Conservation (phyloP, 805 yeast genomes). For the Millerago galiae region DNA sequence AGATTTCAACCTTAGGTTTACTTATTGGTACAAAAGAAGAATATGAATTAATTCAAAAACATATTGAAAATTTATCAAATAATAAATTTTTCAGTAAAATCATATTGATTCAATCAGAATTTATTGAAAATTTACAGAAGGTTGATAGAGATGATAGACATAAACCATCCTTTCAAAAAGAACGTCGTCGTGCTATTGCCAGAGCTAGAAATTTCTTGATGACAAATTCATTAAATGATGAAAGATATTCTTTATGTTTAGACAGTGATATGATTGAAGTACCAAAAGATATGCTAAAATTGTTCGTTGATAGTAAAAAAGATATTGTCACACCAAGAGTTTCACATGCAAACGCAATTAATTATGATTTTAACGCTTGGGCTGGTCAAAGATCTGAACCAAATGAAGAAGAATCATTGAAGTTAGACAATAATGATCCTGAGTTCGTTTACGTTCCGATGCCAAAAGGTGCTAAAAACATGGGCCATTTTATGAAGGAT, state of each 20-base stretch:
- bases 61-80: conserved; percentile 7
- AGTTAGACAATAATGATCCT: conserved; percentile 15
- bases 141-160: conserved; percentile 17
- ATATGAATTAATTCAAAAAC: conserved; percentile 1
- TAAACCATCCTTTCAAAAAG: conserved; percentile 15
- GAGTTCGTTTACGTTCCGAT: conserved; percentile 23
- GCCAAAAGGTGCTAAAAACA: conserved; percentile 18
- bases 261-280: conserved; percentile 27
- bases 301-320: conserved; percentile 19
- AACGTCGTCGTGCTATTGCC: conserved; percentile 24
- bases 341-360: conserved; percentile 19
- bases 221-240: conserved; percentile 21
- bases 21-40: conserved; percentile 9
- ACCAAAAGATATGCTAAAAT: conserved; percentile 20
- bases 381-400: conserved; percentile 26
- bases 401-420: conserved; percentile 12
- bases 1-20: conserved; percentile 20
- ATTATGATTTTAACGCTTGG: conserved; percentile 34
- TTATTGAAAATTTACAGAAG: conserved; percentile 13
- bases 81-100: conserved; percentile 2
- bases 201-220: conserved; percentile 25
- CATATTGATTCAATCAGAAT: conserved; percentile 16
- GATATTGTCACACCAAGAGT: conserved; percentile 30
- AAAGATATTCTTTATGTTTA: conserved; percentile 23
- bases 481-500: conserved; percentile 14